These are phyloP conservation scores for Aspergillus quadrilineatus DNA, from an alignment of 2,329 filamentous ascomycete genomes.

Conservation along the genomic window DNA sequence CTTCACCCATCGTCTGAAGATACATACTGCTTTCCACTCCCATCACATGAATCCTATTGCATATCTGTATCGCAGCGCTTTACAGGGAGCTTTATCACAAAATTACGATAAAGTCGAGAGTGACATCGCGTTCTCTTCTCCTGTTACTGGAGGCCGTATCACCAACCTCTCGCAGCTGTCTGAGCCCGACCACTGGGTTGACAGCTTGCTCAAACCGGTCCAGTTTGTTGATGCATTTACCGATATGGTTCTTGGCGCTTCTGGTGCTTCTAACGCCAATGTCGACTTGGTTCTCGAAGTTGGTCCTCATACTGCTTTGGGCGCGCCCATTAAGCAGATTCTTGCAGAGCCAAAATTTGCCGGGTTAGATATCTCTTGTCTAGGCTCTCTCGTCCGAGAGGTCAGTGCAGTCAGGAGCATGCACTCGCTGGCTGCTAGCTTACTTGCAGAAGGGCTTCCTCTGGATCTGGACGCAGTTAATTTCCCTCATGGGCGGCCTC, in stretches of 20 bases:
- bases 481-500: background rate
- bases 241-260: background rate
- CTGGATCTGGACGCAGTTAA: background rate
- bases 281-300: slow-evolving; percentile 26
- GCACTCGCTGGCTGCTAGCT: background rate
- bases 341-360: background rate
- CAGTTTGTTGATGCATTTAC: background rate
- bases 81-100: background rate
- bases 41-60: background rate
- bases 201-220: background rate
- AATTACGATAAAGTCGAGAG: background rate
- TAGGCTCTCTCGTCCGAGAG: background rate
- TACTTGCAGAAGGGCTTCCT: background rate
- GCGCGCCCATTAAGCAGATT: slow-evolving; percentile 28
- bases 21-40: slow-evolving; percentile 3
- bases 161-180: background rate
- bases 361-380: background rate
- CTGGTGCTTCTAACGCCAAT: slow-evolving; percentile 7
- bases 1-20: background rate
- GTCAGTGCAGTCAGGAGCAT: slow-evolving; percentile 1
- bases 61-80: background rate
- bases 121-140: background rate
- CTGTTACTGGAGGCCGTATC: background rate
- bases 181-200: background rate
- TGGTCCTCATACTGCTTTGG: slow-evolving; percentile 39